Base-by-base conservation (phyloP, 441 rosid species). In the Eutrema salsugineum region DNA sequence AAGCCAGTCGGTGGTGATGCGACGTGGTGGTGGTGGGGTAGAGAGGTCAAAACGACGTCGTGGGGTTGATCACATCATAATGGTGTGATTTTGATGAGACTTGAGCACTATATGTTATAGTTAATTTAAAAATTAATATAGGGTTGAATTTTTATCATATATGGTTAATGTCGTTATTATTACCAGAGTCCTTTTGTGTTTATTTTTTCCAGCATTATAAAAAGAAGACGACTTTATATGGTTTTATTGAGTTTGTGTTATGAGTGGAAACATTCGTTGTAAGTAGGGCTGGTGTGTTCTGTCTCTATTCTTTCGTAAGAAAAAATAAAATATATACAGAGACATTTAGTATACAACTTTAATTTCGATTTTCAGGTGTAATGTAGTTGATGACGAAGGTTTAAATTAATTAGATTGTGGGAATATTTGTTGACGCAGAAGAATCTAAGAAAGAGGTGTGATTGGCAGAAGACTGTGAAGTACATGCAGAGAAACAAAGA, bases 41-140 rank as follows among this genome's bases (percentile, higher is more conserved):
- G 98, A 90, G 8, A 77, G 83, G 39, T 83, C 93, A 1, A 94
- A 91, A 76, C 83, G 97, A 63, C 78, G 99, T 68, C 83, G 97
- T 67, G 81, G 73, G 5, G 68, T 85, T 11, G 93, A 91, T 68
- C 91, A 88, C 17, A 80, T 87, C 70, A 59, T 84, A 36, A 75
- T 72, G 69, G 80, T 82, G 46, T 79, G 79, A 73, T 68, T 35
- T 51, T 66, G 62, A 43, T 64, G 33, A 50, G 76, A 63, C 67
- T 42, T 58, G 11, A 49, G 43, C 56, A 44, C 54, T 68, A 56
- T 44, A 20, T 16, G n/a, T 50, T 4, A 17, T n/a, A 8, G 10
- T 15, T 44, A 8, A n/a, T 60, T 7, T 24, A 20, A 36, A 20
- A 22, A 12, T 15, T 3, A 48, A 20, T 35, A 33, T 53, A 63